Percentiles rank a stretch among this genome's conserved stretches.
These are phyloP conservation scores for Houttuynia cordata DNA, from an alignment of 164 flowering plant species.

Conservation along the genomic window DNA sequence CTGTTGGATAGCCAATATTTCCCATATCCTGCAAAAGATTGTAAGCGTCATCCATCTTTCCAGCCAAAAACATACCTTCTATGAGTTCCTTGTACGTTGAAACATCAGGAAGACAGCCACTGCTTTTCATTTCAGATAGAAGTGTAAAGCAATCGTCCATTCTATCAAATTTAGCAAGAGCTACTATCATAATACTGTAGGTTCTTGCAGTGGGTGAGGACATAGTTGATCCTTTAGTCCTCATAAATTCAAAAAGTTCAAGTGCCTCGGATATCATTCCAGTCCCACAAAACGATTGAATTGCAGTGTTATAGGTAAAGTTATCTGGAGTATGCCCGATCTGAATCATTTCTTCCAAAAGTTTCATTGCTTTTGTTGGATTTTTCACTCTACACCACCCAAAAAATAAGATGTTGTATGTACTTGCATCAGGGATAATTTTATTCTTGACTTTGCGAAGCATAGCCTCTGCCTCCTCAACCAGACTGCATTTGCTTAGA, in stretches of 20 bases:
- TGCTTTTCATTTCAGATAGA: slow-evolving; percentile 53
- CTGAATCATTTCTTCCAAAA: slow-evolving; percentile 71
- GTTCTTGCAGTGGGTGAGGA: slow-evolving; percentile 90
- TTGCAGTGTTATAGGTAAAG: slow-evolving; percentile 77
- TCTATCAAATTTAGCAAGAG: slow-evolving; percentile 43
- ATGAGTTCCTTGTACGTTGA: slow-evolving; percentile 76
- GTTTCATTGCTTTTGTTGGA: slow-evolving; percentile 51
- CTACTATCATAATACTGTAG: slow-evolving; percentile 69
- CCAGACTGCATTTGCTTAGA: slow-evolving; percentile 76
- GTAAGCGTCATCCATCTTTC: slow-evolving; percentile 67
- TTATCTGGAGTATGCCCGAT: slow-evolving; percentile 67
- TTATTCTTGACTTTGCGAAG: slow-evolving; percentile 41
- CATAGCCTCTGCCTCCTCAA: slow-evolving; percentile 66
- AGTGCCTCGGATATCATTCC: slow-evolving; percentile 75
- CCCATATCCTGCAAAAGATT: slow-evolving; percentile 84
- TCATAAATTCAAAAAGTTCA: slow-evolving; percentile 71
- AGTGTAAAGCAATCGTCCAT: slow-evolving; percentile 62
- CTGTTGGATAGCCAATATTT: slow-evolving; percentile 79
- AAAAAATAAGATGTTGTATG: slow-evolving; percentile 70
- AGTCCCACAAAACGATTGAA: slow-evolving; percentile 62
- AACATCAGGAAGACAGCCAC: slow-evolving; percentile 91
- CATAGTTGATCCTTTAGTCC: slow-evolving; percentile 52
- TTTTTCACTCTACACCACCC: slow-evolving; percentile 93
- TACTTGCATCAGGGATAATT: slow-evolving; percentile 53
- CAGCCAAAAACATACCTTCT: slow-evolving; percentile 79